Evolutionary conservation across 805 yeast genomes (phyloP), one percentile per base, ranked within the genome.

Genomic region (Candida pseudofarinosa): DNA sequence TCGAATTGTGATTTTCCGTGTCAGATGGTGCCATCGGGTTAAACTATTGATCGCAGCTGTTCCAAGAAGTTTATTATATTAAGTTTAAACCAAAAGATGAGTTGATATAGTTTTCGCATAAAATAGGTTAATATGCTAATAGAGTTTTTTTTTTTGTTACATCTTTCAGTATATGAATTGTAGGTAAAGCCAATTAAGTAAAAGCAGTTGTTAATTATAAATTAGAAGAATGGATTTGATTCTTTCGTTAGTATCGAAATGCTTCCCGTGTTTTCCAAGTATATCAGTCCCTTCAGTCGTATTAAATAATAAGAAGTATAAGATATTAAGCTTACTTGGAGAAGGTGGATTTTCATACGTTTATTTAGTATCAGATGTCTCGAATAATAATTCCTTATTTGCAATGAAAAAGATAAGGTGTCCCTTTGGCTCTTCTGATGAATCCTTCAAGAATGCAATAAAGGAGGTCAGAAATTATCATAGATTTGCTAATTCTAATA

Each of bases 331-430:
- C 45, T 71, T 90, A n/a, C 67, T 90, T 4, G 96, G 96, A 7
- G 97, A 89, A 65, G 95, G 96, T 2, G 95, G 93, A 12, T 85
- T 85, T 57, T 83, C 95, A 0, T 88, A 85, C 52, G 96, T 88
- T 6, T 90, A 90, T 56, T 67, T 88, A 17, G 95, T 89, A 3
- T 72, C 79, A 13, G 59, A 58, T 49, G 67, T 70, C 35, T 60
- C 69, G 19, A 66, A 71, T 49, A 66, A 73, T 28, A 75, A 74
- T 31, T 59, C 63, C 14, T 43, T 61, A 34, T 86, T 79, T 55
- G 96, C 96, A 3, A 66, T 90, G 56, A 90, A 90, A 67, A 85
- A 86, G 67, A 86, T 88, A 41, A 70, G 90, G 46, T 89, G 97
- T 61, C 89, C 95, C 1, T 86, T 83, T 62, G 96, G 96, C 1